Evolutionary conservation across 371 early-diverging fungal species (phyloP), one percentile per base, ranked within the genome.

Genomic region (Coemansia sp.): DNA sequence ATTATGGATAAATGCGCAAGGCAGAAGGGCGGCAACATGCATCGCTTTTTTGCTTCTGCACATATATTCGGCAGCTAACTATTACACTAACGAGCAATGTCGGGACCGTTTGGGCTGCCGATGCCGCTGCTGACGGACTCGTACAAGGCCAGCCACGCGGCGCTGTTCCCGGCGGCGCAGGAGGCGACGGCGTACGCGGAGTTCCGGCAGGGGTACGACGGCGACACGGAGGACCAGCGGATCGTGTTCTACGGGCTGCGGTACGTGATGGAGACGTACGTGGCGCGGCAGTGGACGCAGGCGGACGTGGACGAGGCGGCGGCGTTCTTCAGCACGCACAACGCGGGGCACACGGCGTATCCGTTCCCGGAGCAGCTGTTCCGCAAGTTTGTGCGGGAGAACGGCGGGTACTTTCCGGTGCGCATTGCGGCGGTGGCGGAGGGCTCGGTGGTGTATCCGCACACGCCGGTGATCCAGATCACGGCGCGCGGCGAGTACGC

Each of bases 161-260:
- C 77, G 61, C 75, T 89, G 48, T 91, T 89, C 69, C 93, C 87
- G 2, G 81, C 83, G 12, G 85, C 91, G 0, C 57, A 78, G 34
- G 76, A 80, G 77, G 83, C 85, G 49, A 84, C 85, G 10, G 93
- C 93, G 33, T 93, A 93, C 60, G 88, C 84, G 31, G 91, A 91
- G 71, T 91, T 90, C 75, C 88, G 93, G 6, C 59, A 74, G 12
- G 66, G 82, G 8, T 89, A 74, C 69, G 79, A 89, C 55, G 81
- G 83, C 41, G 90, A 90, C 69, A 39, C 66, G 0, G 57, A 70
- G 14, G 93, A 93, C 75, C 67, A 72, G 33, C 88, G 93, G 51
- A 81, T 91, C 31, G 84, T 91, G 55, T 86, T 88, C 56, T 91
- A 88, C 75, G 93, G 93, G n/a, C 82, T 92, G 11, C 85, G 90